Base-by-base conservation (phyloP, 495 filamentous ascomycete genomes). In the Podospora pseudopauciseta region DNA sequence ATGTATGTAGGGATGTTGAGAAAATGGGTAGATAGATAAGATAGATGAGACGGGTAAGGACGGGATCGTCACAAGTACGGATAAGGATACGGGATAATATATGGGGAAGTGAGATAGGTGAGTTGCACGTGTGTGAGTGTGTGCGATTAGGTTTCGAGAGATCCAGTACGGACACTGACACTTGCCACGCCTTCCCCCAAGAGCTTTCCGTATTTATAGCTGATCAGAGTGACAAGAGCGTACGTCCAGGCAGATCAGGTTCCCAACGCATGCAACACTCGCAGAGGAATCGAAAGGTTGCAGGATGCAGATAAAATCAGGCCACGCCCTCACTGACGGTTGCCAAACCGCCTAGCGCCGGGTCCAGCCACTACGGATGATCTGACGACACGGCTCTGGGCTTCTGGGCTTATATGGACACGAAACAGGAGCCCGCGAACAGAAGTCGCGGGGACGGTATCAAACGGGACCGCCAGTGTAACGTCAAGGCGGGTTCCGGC, bases 251-350 rank as follows among this genome's bases (percentile, higher is more conserved):
- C 30, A 53, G 4, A 18, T 54, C 55, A 26, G 65, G 58, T 20
- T 53, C 18, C 30, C 34, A 58, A 54, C 57, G 30, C 39, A 60
- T 63, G 44, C 65, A 61, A 60, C 58, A 44, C n/a, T 63, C 20
- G 23, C 13, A 19, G 30, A 28, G 30, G 58, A 56, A 54, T 30
- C 44, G 26, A 19, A 20, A 64, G 28, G 60, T 19, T 32, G 66
- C 27, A 56, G 60, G 60, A 27, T 61, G 67, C 63, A 56, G 67
- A 60, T 20, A 28, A 49, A 60, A 58, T 71, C 69, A 71, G 69
- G 61, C 69, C 65, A 71, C 65, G 19, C 26, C 7, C 7, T 34
- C 2, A 65, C 6, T 39, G 19, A 39, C 19, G 57, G 65, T 64
- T 56, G 65, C 54, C 65, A 44, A 53, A 34, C 28, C 62, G 5